Evolutionary conservation across 2,329 filamentous ascomycete species (phyloP).

Genomic region (Cercospora zeina): DNA sequence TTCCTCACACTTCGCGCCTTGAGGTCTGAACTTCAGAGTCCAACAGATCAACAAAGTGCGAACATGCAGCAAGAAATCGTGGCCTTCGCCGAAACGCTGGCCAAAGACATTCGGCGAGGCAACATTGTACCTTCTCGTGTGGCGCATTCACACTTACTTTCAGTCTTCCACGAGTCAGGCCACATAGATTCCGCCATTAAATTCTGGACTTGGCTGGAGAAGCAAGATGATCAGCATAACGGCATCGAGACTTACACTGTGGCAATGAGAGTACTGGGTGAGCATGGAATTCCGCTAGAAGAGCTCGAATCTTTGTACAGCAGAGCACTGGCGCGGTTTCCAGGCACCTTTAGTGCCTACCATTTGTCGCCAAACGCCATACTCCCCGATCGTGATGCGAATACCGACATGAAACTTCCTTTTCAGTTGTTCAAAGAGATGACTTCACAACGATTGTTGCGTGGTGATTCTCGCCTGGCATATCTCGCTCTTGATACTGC

Average conservation of each 20-base stretch:
- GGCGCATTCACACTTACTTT: conserved; percentile 51
- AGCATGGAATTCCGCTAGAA: conserved; percentile 43
- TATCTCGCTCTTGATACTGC: conserved; percentile 54
- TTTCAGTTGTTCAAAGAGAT: conserved; percentile 52
- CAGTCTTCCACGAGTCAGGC: conserved; percentile 50
- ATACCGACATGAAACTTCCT: conserved; percentile 41
- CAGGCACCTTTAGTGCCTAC: conserved; percentile 50
- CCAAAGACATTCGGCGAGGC: conserved; percentile 44
- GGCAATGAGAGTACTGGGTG: conserved; percentile 52
- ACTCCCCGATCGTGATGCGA: conserved; percentile 45
- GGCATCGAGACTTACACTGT: conserved; percentile 50
- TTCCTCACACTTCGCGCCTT: conserved; percentile 24
- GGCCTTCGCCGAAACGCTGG: conserved; percentile 43
- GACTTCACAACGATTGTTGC: conserved; percentile 48
- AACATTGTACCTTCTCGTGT: conserved; percentile 41
- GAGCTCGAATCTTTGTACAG: conserved; percentile 51
- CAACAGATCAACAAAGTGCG: conserved; percentile 4
- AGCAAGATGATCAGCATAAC: conserved; percentile 46
- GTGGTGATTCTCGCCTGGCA: conserved; percentile 50
- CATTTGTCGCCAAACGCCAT: conserved; percentile 52
- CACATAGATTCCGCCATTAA: conserved; percentile 34
- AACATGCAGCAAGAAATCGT: conserved; percentile 28
- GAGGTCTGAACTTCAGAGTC: conserved; percentile 17
- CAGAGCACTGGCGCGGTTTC: conserved; percentile 50
- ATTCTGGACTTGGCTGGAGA: conserved; percentile 53